Evolutionary conservation across 805 yeast species (phyloP), one percentile per base, ranked within the genome.

Genomic region (Candida andamanensis): DNA sequence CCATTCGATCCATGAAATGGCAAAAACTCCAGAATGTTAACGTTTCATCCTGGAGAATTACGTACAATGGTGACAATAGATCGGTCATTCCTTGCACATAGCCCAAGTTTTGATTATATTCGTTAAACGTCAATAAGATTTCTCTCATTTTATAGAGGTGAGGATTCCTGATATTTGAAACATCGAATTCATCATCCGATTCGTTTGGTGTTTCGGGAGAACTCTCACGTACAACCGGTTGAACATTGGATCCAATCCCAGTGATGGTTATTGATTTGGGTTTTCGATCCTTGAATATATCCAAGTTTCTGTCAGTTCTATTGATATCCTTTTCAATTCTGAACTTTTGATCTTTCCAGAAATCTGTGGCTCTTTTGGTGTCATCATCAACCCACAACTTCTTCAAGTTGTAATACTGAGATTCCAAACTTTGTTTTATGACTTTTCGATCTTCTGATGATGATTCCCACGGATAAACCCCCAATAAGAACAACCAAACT

Each of bases 51-150:
- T 72, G 70, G 43, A 45, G 63, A 48, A 50, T 58, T 32, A 70
- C 75, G 53, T 86, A 92, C 3, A 92, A 58, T 1, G 97, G 97
- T 0, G 96, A 82, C 22, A 92, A 62, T 31, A 92, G 63, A 56
- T 92, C 99, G 7, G 92, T 78, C 99, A 92, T 92, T 2, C 99
- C 99, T 60, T 92, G 99, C 13, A 92, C 95, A 50, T 92, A 92
- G 1, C 98, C 98, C 44, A 92, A 59, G 44, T 86, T 81, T 28
- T 64, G 67, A 54, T 92, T 89, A 53, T 79, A 72, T 55, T 84
- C 87, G 54, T 92, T 90, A 49, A 82, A 90, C 1, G 97, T 85
- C 35, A 87, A 68, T 24, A 92, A 65, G 39, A 92, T 82, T 45
- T 83, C 87, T 44, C 85, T 72, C 61, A 92, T 59, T 31, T 62